Evolutionary conservation across 345 rosid species (phyloP), one percentile per base, ranked within the genome.

Genomic region (Pugionium cornutum): DNA sequence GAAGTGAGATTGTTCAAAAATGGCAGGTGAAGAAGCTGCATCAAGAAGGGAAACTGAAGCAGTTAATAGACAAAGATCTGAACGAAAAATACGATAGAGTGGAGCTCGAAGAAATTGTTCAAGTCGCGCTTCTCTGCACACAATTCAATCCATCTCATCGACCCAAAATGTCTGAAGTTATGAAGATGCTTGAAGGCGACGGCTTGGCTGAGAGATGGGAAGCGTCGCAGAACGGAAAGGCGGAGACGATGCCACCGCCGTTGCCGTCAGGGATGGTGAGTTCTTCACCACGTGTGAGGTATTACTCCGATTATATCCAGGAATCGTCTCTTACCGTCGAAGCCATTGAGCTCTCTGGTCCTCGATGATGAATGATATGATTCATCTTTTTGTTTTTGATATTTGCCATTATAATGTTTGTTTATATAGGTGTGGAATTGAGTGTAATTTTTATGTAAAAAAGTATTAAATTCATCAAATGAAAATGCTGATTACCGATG

Each of bases 341-440:
- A 80, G 98, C 96, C 47, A 89, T 92, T 88, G 98, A 92, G 80
- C 98, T 92, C 58, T 92, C 98, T 0, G 98, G 98, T 4, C 98
- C 98, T 35, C 73, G 98, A 73, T 92, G 80, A 87, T 92, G 57
- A 92, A 86, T 52, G 85, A 87, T 40, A 40, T 4, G 47, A 7
- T 18, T 18, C 18, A 18, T 18, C 18, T 18, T 18, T 18, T 18
- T 18, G 18, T 18, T 18, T 18, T 18, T 18, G 18, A 18, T 18
- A 18, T 18, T 18, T 18, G 18, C 18, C 18, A 18, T 18, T 18
- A 18, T 18, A 18, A 18, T 18, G 18, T 18, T 18, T 18, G 18
- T 18, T 18, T 18, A 18, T 18, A 18, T 18, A 18, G 18, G 18
- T 18, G 18, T 18, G 18, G 18, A 18, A 18, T 18, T 18, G 18